Conservation (phyloP, 257 asterid species). For the Eustoma russellianum region DNA sequence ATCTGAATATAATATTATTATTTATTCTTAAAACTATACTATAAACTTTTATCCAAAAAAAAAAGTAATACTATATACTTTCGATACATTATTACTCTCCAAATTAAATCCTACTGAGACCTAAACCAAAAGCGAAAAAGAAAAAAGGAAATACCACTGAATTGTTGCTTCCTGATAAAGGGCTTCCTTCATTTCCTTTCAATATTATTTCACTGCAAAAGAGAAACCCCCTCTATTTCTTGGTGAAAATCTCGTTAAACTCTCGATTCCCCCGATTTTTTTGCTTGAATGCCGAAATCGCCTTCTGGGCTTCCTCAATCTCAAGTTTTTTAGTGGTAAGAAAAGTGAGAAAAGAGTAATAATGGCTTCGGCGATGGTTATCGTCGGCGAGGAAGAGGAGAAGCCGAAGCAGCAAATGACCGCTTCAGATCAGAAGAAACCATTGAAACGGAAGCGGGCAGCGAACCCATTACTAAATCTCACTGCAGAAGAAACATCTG, state of each 20-base stretch:
- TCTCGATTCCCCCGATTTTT: background rate
- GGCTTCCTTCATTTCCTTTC: background rate
- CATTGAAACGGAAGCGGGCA: conserved; percentile 29
- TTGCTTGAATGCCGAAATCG: conserved; percentile 1
- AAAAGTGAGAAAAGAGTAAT: background rate
- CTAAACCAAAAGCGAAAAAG: too few relatives aligned
- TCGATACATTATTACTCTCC: too few relatives aligned
- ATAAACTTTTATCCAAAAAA: too few relatives aligned
- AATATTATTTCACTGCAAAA: background rate
- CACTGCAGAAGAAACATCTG: conserved; percentile 35
- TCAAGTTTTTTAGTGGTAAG: background rate
- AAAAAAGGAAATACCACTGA: too few relatives aligned
- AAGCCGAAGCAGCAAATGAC: conserved; percentile 1
- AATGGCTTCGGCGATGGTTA: conserved; percentile 24
- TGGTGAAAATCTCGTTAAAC: too few relatives aligned
- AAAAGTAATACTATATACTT: too few relatives aligned
- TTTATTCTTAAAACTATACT: too few relatives aligned
- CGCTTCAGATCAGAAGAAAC: conserved; percentile 13
- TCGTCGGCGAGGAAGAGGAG: conserved; percentile 12
- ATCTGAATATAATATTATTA: too few relatives aligned
- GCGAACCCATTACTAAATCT: background rate
- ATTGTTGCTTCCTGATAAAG: background rate
- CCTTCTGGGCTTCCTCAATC: background rate
- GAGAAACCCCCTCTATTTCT: background rate
- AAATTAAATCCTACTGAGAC: too few relatives aligned